These are phyloP conservation scores for Periconia sp. DNA, from an alignment of 2,329 filamentous ascomycete genomes.

Conservation along the genomic window DNA sequence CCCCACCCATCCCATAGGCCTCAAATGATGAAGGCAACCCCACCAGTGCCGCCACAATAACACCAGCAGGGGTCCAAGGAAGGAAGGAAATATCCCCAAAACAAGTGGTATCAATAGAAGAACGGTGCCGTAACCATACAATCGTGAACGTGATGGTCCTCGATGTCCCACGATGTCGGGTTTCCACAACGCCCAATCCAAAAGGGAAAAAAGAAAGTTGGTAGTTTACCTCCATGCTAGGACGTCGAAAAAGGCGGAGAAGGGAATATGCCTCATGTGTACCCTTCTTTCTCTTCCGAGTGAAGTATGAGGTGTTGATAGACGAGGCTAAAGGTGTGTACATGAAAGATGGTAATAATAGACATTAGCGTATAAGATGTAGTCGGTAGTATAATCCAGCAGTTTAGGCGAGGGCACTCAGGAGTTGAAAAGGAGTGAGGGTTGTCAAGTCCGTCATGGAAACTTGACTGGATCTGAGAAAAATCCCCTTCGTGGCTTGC, in stretches of 20 bases:
- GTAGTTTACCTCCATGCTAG: neutral
- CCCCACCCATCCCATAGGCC: too few species aligned
- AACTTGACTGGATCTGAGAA: neutral
- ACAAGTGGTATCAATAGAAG: neutral
- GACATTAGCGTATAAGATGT: neutral
- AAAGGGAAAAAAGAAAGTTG: neutral
- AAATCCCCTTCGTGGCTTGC: neutral
- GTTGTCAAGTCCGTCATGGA: neutral
- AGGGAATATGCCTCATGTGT: neutral
- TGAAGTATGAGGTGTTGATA: neutral
- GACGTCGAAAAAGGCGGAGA: neutral
- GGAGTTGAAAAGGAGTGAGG: neutral
- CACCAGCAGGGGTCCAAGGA: too few species aligned
- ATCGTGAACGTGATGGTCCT: neutral
- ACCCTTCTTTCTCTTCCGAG: too few species aligned
- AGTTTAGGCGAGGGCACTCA: too few species aligned
- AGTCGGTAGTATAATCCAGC: neutral
- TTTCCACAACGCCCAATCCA: neutral
- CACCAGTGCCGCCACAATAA: neutral
- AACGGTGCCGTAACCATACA: neutral
- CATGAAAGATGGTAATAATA: neutral
- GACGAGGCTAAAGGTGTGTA: neutral
- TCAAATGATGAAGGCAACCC: neutral
- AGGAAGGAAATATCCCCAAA: neutral
- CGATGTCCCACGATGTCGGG: neutral